phyloP scores from a whole-genome alignment of 2,329 filamentous ascomycete species.

The Zymoseptoria brevis region DNA sequence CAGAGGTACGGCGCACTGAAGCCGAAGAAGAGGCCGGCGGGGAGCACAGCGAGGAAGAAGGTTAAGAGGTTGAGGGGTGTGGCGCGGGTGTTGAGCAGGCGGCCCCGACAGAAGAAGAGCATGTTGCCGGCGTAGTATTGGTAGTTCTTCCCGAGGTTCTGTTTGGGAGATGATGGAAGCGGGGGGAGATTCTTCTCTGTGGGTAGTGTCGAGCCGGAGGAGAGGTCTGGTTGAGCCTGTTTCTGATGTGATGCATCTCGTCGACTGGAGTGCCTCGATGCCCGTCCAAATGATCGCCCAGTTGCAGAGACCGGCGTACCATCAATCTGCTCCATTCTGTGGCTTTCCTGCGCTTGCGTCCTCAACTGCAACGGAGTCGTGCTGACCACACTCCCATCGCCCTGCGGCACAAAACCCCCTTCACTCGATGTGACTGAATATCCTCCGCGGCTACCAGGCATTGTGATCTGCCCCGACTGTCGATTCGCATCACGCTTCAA shows the following conservation, averaged over 20 bases:
- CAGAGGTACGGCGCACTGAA: constrained; percentile 82
- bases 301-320: neutral
- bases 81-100: constrained; percentile 74
- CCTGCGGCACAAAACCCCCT: constrained; percentile 1
- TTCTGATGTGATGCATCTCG: constrained; percentile 8
- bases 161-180: neutral
- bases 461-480: constrained; percentile 17
- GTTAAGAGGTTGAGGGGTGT: constrained; percentile 85
- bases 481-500: constrained; percentile 3
- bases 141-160: constrained; percentile 58
- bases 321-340: neutral
- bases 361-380: constrained; percentile 28
- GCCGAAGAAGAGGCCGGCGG: constrained; percentile 72
- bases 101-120: constrained; percentile 75
- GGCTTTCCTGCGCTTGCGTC: neutral
- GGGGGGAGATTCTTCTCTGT: constrained; percentile 11
- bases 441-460: constrained; percentile 72
- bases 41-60: constrained; percentile 69
- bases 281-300: constrained; percentile 13
- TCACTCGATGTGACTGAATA: constrained; percentile 53
- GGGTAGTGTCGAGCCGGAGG: constrained; percentile 67
- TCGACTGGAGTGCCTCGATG: constrained; percentile 15
- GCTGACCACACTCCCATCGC: constrained; percentile 50
- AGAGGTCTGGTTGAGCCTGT: constrained; percentile 21
- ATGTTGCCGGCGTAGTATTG: constrained; percentile 94